phyloP scores from a whole-genome alignment of 495 filamentous ascomycete genomes.

The Hypoxylon intermedium region DNA sequence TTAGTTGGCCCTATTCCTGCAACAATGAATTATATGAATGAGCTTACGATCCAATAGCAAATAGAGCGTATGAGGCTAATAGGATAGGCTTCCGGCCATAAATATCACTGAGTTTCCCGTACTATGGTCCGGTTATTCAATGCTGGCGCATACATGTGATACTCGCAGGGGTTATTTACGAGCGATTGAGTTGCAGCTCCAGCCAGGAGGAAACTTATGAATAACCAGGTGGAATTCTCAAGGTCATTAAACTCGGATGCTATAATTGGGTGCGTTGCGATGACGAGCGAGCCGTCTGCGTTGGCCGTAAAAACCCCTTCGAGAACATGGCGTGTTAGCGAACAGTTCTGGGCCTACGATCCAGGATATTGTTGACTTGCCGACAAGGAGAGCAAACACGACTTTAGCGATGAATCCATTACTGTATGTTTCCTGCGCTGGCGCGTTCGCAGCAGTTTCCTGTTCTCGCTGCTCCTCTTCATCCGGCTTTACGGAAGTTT shows the following conservation, averaged over 20 bases:
- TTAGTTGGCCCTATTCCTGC: slow-evolving; percentile 5
- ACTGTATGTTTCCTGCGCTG: slow-evolving; percentile 10
- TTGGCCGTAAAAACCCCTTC: slow-evolving; percentile 70
- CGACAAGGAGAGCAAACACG: slow-evolving; percentile 27
- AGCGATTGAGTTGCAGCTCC: slow-evolving; percentile 66
- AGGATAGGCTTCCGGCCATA: slow-evolving; percentile 56
- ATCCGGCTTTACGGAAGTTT: slow-evolving; percentile 9
- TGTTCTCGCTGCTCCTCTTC: slow-evolving; percentile 16
- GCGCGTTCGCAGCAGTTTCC: background rate
- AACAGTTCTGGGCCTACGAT: background rate
- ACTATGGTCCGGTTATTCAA: slow-evolving; percentile 34
- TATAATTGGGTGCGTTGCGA: slow-evolving; percentile 67
- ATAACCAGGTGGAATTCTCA: slow-evolving; percentile 69
- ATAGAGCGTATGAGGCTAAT: slow-evolving; percentile 49
- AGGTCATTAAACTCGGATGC: slow-evolving; percentile 71
- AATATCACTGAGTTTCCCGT: slow-evolving; percentile 59
- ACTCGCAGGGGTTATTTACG: slow-evolving; percentile 41
- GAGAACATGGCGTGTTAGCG: background rate
- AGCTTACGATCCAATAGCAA: slow-evolving; percentile 54
- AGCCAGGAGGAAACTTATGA: slow-evolving; percentile 68
- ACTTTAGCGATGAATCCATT: slow-evolving; percentile 26
- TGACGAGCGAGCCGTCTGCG: slow-evolving; percentile 66
- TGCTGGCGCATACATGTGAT: background rate
- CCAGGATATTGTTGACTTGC: slow-evolving; percentile 1
- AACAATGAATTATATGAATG: slow-evolving; percentile 33